phyloP scores from a whole-genome alignment of 768 basidiomycete species.

The Infundibulicybe gibba region DNA sequence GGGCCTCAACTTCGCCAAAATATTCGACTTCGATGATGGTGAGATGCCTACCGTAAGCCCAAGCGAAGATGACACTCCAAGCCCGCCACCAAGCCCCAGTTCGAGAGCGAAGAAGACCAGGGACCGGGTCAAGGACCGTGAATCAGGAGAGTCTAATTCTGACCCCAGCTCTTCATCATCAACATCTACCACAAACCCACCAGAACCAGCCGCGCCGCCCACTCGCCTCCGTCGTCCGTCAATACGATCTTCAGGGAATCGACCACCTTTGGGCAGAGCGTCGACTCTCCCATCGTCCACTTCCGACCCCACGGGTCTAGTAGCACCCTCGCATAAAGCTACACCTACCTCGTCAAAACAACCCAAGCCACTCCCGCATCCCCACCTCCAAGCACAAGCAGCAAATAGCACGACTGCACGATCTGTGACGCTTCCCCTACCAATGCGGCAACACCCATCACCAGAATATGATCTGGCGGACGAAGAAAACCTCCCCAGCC shows the following conservation, averaged over 20 bases:
- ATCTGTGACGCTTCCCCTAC: slow-evolving; percentile 19
- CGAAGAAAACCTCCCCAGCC: slow-evolving; percentile 84
- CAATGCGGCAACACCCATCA: slow-evolving; percentile 20
- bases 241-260: slow-evolving; percentile 38
- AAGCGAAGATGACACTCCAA: slow-evolving; percentile 18
- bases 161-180: slow-evolving; percentile 20
- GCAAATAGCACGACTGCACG: slow-evolving; percentile 10
- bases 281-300: slow-evolving; percentile 27
- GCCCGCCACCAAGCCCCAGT: slow-evolving; percentile 46
- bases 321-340: slow-evolving; percentile 16
- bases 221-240: slow-evolving; percentile 57
- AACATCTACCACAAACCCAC: slow-evolving; percentile 12
- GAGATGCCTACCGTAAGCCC: slow-evolving; percentile 27
- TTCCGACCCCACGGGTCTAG: slow-evolving; percentile 33
- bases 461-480: slow-evolving; percentile 68
- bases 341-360: slow-evolving; percentile 10
- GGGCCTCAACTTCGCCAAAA: slow-evolving; percentile 72
- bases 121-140: slow-evolving; percentile 16
- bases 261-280: slow-evolving; percentile 19
- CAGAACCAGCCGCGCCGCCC: slow-evolving; percentile 22
- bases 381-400: slow-evolving; percentile 28
- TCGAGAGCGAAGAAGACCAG: slow-evolving; percentile 39
- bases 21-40: slow-evolving; percentile 64
- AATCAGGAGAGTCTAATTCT: slow-evolving; percentile 5
- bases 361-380: slow-evolving; percentile 41